phyloP scores from a whole-genome alignment of 108 stramenopile species.

The Pseudonitzschia delicatissima region DNA sequence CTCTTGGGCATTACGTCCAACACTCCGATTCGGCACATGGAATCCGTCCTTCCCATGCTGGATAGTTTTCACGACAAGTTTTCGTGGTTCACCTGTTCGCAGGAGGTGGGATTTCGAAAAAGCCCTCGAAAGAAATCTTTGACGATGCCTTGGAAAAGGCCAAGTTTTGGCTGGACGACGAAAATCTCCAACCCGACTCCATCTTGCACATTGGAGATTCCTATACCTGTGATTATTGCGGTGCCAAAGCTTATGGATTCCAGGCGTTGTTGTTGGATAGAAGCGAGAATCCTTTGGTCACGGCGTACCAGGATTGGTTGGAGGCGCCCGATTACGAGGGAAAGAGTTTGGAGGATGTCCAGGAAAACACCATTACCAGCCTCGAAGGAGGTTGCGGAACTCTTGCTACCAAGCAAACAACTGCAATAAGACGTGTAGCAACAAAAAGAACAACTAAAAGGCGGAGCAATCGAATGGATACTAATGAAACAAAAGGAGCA shows the following conservation, averaged over 20 bases:
- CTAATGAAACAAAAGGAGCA: too few relatives aligned
- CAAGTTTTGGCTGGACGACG: constrained; percentile 9
- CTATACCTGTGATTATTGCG: constrained; percentile 16
- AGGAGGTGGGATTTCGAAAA: constrained; percentile 6
- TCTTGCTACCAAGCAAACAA: too few relatives aligned
- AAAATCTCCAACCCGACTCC: not conserved
- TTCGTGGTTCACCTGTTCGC: constrained; percentile 19
- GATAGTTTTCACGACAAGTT: constrained; percentile 10
- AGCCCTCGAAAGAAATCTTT: constrained; percentile 5
- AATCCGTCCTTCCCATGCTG: constrained; percentile 20
- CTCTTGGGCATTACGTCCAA: constrained; percentile 22
- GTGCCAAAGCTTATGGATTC: constrained; percentile 18
- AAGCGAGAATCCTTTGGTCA: constrained; percentile 4
- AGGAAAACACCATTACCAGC: constrained; percentile 12
- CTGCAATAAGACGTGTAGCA: too few relatives aligned
- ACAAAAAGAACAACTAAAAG: too few relatives aligned
- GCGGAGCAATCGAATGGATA: too few relatives aligned
- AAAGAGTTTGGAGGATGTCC: constrained; percentile 10
- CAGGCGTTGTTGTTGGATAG: constrained; percentile 13
- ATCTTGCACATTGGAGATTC: constrained; percentile 21
- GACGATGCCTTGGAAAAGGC: not conserved
- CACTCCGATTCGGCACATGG: constrained; percentile 21
- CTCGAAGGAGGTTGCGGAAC: constrained; percentile 1
- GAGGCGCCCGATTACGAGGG: constrained; percentile 12
- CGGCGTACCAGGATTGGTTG: constrained; percentile 16